These are phyloP conservation scores for Corchorus capsularis DNA, from an alignment of 345 rosid genomes.

Conservation along the genomic window DNA sequence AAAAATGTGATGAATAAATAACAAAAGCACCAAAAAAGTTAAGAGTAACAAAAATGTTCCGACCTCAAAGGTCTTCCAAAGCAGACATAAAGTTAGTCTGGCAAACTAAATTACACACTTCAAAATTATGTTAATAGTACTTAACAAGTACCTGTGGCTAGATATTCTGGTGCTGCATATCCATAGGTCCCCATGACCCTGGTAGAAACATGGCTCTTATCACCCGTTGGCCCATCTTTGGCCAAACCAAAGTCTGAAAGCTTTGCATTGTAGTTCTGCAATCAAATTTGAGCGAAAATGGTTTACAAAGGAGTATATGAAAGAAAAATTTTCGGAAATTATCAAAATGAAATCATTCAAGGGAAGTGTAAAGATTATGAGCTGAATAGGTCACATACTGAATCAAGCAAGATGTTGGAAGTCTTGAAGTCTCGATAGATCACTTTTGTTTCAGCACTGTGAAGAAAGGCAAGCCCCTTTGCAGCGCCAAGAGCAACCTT, in stretches of 20 bases:
- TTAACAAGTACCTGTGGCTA: slow-evolving; percentile 57
- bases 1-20: not conserved
- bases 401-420: slow-evolving; percentile 68
- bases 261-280: slow-evolving; percentile 68
- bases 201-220: slow-evolving; percentile 73
- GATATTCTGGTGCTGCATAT: slow-evolving; percentile 82
- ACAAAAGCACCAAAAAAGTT: not conserved
- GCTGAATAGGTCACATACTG: slow-evolving; percentile 40
- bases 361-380: not conserved
- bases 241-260: slow-evolving; percentile 85
- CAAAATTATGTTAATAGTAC: not conserved
- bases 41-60: not conserved
- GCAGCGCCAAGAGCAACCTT: slow-evolving; percentile 81
- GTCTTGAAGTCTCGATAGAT: slow-evolving; percentile 77
- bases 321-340: not conserved
- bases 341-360: not conserved
- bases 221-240: slow-evolving; percentile 83
- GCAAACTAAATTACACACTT: not conserved
- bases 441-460: slow-evolving; percentile 59
- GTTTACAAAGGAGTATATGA: slow-evolving; percentile 8
- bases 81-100: not conserved
- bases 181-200: slow-evolving; percentile 77
- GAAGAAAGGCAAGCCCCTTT: slow-evolving; percentile 78
- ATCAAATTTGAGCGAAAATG: not conserved
- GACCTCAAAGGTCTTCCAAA: not conserved